A percentile compares a stretch with the other conserved stretches of the same genome.
Conservation (phyloP, 108 stramenopile genomes). For the Chaetoceros tenuissimus region DNA sequence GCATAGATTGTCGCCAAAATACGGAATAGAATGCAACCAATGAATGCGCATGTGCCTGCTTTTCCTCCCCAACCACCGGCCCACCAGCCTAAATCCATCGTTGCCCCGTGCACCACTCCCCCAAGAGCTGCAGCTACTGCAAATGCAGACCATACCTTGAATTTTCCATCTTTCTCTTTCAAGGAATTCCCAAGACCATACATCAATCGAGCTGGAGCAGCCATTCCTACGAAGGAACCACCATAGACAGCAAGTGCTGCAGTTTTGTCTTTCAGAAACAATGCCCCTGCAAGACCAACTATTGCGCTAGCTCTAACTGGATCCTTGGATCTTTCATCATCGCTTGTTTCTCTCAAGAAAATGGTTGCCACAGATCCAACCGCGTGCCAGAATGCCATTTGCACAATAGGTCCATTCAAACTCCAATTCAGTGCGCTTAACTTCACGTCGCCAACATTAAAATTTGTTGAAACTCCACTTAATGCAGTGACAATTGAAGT, state of each 20-base stretch:
- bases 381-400: constrained; percentile 33
- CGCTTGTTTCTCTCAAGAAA: constrained; percentile 36
- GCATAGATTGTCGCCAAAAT: neutral
- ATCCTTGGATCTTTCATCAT: constrained; percentile 45
- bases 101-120: constrained; percentile 45
- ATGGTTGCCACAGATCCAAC: constrained; percentile 50
- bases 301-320: constrained; percentile 48
- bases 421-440: no score
- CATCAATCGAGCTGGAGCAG: constrained; percentile 47
- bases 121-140: constrained; percentile 39
- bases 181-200: constrained; percentile 1
- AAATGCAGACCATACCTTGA: constrained; percentile 19
- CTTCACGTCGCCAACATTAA: no score
- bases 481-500: constrained; percentile 27
- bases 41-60: constrained; percentile 53
- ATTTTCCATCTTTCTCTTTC: neutral
- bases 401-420: constrained; percentile 1
- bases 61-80: constrained; percentile 59
- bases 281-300: constrained; percentile 36
- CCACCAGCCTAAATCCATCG: constrained; percentile 50
- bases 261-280: constrained; percentile 28
- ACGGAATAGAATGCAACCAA: constrained; percentile 11
- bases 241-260: constrained; percentile 42
- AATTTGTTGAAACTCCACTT: no score
- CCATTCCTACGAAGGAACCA: constrained; percentile 57